These are phyloP conservation scores for Coemansia sp. DNA, from an alignment of 192 early-diverging fungal genomes.

Conservation along the genomic window DNA sequence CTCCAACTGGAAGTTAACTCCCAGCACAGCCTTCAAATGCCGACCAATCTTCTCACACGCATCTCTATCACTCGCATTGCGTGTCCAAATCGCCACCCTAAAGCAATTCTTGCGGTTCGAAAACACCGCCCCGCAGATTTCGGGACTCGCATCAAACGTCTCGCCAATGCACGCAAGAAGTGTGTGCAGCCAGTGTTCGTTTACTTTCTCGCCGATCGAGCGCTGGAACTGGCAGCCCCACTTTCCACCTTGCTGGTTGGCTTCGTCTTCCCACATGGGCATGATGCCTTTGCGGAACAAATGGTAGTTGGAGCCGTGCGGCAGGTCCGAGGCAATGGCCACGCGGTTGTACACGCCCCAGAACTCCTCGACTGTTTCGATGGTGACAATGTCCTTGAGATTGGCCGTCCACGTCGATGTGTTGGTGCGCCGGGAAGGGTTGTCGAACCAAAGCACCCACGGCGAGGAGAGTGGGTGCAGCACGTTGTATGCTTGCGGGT, in stretches of 20 bases:
- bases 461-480: conserved; percentile 84
- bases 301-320: conserved; percentile 85
- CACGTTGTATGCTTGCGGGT: conserved; percentile 70
- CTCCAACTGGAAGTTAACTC: conserved; percentile 51
- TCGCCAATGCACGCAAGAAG: conserved; percentile 89
- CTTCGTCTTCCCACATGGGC: conserved; percentile 94
- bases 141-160: conserved; percentile 69
- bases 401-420: conserved; percentile 76
- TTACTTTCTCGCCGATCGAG: conserved; percentile 71
- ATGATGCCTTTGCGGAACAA: conserved; percentile 88
- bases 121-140: conserved; percentile 87
- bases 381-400: conserved; percentile 86
- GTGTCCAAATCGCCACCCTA: conserved; percentile 85
- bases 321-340: conserved; percentile 67
- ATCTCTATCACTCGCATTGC: conserved; percentile 39
- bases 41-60: conserved; percentile 52
- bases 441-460: conserved; percentile 97
- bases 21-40: conserved; percentile 57
- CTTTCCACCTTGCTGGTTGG: conserved; percentile 88
- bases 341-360: conserved; percentile 95
- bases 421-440: conserved; percentile 75
- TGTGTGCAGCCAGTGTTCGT: conserved; percentile 82
- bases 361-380: conserved; percentile 94
- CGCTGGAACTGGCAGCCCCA: conserved; percentile 77
- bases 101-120: conserved; percentile 80